Conservation (phyloP, 371 early-diverging fungal genomes). For the Zopfochytrium polystomum region DNA sequence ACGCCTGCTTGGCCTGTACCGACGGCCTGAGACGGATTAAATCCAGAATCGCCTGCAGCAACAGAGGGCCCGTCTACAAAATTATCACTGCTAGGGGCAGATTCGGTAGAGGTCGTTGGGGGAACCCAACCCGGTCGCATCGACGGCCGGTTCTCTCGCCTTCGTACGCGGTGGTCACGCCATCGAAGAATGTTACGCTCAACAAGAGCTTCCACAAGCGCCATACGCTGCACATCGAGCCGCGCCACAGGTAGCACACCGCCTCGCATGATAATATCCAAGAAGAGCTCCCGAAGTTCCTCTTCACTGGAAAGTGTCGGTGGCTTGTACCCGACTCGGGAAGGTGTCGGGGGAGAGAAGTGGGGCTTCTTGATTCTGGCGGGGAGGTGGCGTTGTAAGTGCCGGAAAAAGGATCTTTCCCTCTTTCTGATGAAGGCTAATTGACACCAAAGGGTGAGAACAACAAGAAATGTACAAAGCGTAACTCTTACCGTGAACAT, state of each 20-base stretch:
- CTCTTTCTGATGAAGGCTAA: conserved; percentile 27
- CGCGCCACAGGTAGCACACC: conserved; percentile 33
- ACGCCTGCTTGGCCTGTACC: background rate
- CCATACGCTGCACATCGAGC: conserved; percentile 19
- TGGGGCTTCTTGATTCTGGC: background rate
- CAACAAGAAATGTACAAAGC: background rate
- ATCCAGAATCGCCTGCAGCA: background rate
- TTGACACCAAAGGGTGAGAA: background rate
- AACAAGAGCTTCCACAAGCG: conserved; percentile 31
- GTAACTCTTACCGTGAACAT: conserved; percentile 10
- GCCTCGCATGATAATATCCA: conserved; percentile 37
- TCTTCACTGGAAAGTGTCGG: conserved; percentile 5
- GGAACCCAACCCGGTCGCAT: background rate
- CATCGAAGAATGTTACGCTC: conserved; percentile 40
- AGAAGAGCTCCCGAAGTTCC: conserved; percentile 29
- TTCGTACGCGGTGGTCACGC: conserved; percentile 27
- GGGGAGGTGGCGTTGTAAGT: conserved; percentile 32
- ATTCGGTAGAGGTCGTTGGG: background rate
- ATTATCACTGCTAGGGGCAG: background rate
- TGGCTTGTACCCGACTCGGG: conserved; percentile 1
- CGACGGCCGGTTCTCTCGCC: conserved; percentile 17
- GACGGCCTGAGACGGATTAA: background rate
- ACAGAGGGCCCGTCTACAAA: background rate
- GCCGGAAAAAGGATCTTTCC: conserved; percentile 26
- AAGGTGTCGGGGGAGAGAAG: background rate